phyloP scores from a whole-genome alignment of 2,329 filamentous ascomycete species.

The Neocatenulostroma microsporum region DNA sequence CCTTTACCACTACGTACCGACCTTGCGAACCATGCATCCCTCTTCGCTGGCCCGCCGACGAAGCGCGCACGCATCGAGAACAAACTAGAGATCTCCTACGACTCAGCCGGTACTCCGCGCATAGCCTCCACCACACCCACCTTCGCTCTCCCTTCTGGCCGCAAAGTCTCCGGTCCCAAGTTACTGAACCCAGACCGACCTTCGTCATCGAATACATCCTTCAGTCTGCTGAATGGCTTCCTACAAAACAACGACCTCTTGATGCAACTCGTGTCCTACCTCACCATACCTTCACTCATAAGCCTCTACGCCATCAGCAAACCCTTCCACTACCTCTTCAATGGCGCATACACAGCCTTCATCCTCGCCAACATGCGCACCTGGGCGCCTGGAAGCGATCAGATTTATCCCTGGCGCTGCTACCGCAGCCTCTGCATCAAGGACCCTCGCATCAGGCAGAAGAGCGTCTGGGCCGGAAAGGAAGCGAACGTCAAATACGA shows the following conservation, averaged over 20 bases:
- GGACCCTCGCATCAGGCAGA: constrained; percentile 44
- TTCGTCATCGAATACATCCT: constrained; percentile 11
- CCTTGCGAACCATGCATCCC: no score
- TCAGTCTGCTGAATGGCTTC: constrained; percentile 30
- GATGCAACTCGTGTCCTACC: constrained; percentile 48
- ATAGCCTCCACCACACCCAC: constrained; percentile 11
- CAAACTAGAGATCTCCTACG: constrained; percentile 19
- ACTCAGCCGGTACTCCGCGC: constrained; percentile 15
- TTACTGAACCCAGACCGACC: background rate
- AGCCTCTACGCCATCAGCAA: constrained; percentile 58
- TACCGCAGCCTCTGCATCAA: constrained; percentile 51
- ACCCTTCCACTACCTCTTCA: constrained; percentile 54
- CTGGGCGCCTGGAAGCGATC: constrained; percentile 49
- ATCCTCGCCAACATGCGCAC: constrained; percentile 49
- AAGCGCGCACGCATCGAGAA: constrained; percentile 16
- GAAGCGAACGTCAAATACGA: constrained; percentile 6
- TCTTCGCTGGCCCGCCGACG: constrained; percentile 1
- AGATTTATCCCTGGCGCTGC: constrained; percentile 54
- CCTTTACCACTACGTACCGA: constrained; percentile 17
- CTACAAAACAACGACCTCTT: constrained; percentile 42
- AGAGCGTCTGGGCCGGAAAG: constrained; percentile 12
- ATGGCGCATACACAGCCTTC: constrained; percentile 52
- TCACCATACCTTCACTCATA: constrained; percentile 51
- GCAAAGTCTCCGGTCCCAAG: constrained; percentile 3
- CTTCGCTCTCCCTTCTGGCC: constrained; percentile 7